A percentile compares a stretch with the other conserved stretches of the same genome.
Conservation (phyloP, 2,329 filamentous ascomycete genomes). For the Grosmannia huntii region DNA sequence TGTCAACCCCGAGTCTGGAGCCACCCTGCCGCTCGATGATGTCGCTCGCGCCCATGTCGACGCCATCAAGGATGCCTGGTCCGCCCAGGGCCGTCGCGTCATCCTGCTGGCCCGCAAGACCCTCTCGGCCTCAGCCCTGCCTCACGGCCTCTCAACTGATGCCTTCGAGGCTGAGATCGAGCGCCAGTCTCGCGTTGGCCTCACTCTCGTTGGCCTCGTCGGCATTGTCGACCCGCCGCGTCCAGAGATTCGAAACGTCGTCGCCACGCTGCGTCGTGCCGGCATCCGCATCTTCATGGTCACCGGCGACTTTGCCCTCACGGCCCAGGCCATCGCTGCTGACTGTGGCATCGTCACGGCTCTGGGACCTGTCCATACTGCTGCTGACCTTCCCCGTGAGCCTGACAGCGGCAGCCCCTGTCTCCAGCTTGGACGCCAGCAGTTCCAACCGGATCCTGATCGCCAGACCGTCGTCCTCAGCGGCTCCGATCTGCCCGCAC, state of each 20-base stretch:
- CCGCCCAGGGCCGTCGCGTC: slow-evolving; percentile 53
- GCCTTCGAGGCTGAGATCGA: slow-evolving; percentile 46
- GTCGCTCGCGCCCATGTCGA: slow-evolving; percentile 35
- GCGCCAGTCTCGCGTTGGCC: slow-evolving; percentile 38
- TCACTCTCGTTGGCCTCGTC: slow-evolving; percentile 61
- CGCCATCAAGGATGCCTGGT: slow-evolving; percentile 54
- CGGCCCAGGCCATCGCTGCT: slow-evolving; percentile 58
- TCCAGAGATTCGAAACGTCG: slow-evolving; percentile 55
- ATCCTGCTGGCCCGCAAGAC: slow-evolving; percentile 53
- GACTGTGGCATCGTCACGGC: slow-evolving; percentile 53
- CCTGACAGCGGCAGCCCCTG: slow-evolving; percentile 3
- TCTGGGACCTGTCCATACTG: slow-evolving; percentile 35
- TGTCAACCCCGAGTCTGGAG: slow-evolving; percentile 38
- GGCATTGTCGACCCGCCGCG: slow-evolving; percentile 70
- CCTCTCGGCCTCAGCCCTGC: slow-evolving; percentile 27
- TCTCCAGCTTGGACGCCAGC: slow-evolving; percentile 1
- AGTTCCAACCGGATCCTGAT: slow-evolving; percentile 6
- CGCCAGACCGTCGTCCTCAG: slow-evolving; percentile 47
- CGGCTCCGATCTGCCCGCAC: slow-evolving; percentile 50
- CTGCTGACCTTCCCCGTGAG: slow-evolving; percentile 27
- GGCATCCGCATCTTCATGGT: slow-evolving; percentile 74
- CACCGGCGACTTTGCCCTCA: slow-evolving; percentile 66
- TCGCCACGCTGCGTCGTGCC: slow-evolving; percentile 53
- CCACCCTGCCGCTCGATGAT: slow-evolving; percentile 34
- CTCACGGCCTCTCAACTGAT: slow-evolving; percentile 27